Evolutionary conservation across 441 rosid species (phyloP), one percentile per base, ranked within the genome.

Genomic region (Populus hybrid): DNA sequence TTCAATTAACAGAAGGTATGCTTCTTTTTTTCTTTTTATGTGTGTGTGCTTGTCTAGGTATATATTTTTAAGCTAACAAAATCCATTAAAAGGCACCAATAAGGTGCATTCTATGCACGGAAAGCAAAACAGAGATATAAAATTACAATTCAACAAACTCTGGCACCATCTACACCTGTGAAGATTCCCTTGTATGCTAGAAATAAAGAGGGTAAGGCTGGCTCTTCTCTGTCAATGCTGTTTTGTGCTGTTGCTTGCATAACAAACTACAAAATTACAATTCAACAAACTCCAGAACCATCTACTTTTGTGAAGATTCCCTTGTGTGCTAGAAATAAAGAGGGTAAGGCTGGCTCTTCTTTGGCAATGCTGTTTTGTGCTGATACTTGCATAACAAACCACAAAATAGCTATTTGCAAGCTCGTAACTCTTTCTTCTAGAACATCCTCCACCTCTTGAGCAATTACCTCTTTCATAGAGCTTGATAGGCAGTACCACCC

Each of bases 1-100:
- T 79, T 88, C 86, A 80, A 89, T 96, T 77, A 86, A 84, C 82
- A 85, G 82, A 77, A 87, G 99, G 99, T 96, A 86, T 79, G 89
- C 30, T n/a, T 73, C 32, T 30, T 50, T 50, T 50, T 50, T 50
- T 50, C 57, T 50, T 50, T 50, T 50, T 14, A 50, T 14, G 2
- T 16, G 18, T 16, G 57, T 50, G 57, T 50, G 57, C 57, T 50
- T 50, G 57, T 50, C 57, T 50, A 50, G 5, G 6, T 50, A 50
- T 50, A 50, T 50, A 38, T 38, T 38, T 38, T 38, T 38, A 50
- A 50, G 20, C 57, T 50, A 50, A 50, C 57, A 50, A 14, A 14
- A 50, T 14, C 20, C 57, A 50, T 50, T 50, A 50, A 14, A 50
- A 50, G 57, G 20, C 57, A 14, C 57, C 57, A 50, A 50, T 50